phyloP scores from a whole-genome alignment of 257 asterid species.

The Solanum chiquidenum region DNA sequence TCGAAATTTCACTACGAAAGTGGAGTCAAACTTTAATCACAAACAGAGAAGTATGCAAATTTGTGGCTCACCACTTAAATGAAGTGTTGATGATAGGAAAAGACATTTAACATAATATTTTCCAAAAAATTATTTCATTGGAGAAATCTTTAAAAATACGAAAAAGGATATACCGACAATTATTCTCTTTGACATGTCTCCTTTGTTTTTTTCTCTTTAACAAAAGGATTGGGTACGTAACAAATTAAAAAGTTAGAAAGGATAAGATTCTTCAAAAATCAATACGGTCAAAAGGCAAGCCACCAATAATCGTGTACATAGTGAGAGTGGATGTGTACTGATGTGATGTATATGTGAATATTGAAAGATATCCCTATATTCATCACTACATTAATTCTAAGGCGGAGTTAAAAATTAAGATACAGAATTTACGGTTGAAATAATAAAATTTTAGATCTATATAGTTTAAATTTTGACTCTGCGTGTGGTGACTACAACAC shows the following conservation, averaged over 20 bases:
- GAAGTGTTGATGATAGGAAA: not conserved
- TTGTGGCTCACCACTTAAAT: not conserved
- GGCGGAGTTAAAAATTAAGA: not conserved
- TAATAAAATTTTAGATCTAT: too few relatives aligned
- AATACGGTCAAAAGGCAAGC: constrained; percentile 10
- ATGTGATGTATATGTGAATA: not conserved
- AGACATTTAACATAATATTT: not conserved
- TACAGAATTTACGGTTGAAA: fast-evolving
- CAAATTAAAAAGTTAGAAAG: not conserved
- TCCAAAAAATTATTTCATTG: not conserved
- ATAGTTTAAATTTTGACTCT: too few relatives aligned
- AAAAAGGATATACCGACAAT: not conserved
- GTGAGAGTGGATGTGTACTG: not conserved
- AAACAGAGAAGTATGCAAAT: not conserved
- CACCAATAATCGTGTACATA: not conserved
- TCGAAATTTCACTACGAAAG: not conserved
- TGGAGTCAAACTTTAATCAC: not conserved
- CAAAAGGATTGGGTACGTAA: not conserved
- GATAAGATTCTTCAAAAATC: constrained; percentile 17
- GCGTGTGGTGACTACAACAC: not conserved
- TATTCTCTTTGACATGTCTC: not conserved
- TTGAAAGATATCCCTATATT: not conserved
- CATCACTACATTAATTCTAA: not conserved
- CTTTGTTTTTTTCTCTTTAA: not conserved
- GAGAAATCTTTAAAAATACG: not conserved